Evolutionary conservation across 2,329 filamentous ascomycete species (phyloP).

Genomic region (Trichoderma sp.): DNA sequence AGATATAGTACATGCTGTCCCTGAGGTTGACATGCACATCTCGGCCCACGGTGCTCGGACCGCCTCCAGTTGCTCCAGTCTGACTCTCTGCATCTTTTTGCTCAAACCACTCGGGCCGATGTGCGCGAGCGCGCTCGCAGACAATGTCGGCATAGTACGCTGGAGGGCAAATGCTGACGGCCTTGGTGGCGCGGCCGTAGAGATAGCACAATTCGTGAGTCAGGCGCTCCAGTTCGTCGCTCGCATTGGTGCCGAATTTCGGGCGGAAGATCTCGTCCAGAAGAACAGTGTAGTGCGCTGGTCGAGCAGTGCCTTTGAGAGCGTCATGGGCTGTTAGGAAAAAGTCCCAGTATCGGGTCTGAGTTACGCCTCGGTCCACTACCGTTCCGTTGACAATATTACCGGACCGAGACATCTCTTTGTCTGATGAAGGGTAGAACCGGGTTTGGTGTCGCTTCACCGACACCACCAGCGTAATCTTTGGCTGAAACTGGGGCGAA

Average conservation of each 20-base stretch:
- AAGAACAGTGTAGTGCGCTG: constrained; percentile 81
- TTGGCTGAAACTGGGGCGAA: constrained; percentile 57
- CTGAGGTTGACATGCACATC: constrained; percentile 49
- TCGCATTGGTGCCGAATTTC: constrained; percentile 49
- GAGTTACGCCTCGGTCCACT: constrained; percentile 82
- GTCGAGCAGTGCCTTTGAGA: constrained; percentile 79
- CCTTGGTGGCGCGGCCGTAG: constrained; percentile 84
- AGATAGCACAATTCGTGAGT: constrained; percentile 83
- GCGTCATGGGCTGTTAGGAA: constrained; percentile 81
- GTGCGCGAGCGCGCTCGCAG: constrained; percentile 75
- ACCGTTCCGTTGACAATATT: constrained; percentile 79
- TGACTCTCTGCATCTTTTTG: constrained; percentile 41
- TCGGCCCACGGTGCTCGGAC: constrained; percentile 27
- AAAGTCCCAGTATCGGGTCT: constrained; percentile 78
- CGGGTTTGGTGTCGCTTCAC: constrained; percentile 89
- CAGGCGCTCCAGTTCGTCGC: constrained; percentile 70
- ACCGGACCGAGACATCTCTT: constrained; percentile 54
- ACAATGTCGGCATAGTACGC: constrained; percentile 90
- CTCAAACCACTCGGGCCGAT: constrained; percentile 68
- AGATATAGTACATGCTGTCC: constrained; percentile 63
- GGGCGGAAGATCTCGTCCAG: constrained; percentile 68
- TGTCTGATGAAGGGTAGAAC: constrained; percentile 71
- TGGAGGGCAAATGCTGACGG: constrained; percentile 83
- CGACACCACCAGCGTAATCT: constrained; percentile 74
- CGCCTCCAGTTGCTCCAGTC: constrained; percentile 27